A percentile compares a stretch with the other conserved stretches of the same genome.
Evolutionary conservation across 257 asterid species (phyloP).

Genomic region (Solanum ahanhuiri): DNA sequence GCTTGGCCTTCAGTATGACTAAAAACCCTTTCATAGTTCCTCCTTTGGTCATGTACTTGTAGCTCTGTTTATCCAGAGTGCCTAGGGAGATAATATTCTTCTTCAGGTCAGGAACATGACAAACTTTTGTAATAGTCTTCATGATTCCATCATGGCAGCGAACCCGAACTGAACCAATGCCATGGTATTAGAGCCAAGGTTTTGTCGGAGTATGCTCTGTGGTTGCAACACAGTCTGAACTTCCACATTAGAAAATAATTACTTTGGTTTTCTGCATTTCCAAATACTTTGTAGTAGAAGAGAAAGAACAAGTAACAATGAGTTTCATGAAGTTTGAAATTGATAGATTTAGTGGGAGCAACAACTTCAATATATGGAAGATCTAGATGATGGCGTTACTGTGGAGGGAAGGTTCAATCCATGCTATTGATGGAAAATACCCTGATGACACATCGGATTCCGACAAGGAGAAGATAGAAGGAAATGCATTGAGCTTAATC

Average conservation of each 20-base stretch:
- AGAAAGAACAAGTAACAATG: background rate
- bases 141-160: background rate
- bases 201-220: no score
- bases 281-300: background rate
- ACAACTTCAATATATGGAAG: background rate
- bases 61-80: background rate
- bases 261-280: background rate
- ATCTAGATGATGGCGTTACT: background rate
- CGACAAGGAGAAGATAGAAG: background rate
- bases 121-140: background rate
- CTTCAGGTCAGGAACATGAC: background rate
- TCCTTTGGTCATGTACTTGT: background rate
- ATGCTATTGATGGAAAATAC: background rate
- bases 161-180: background rate
- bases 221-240: background rate
- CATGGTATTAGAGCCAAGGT: background rate
- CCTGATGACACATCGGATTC: background rate
- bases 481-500: background rate
- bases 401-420: background rate
- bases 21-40: background rate
- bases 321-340: background rate
- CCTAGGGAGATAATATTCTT: background rate
- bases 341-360: no score
- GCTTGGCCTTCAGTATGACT: background rate
- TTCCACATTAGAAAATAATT: background rate